Conservation (phyloP, 768 basidiomycete species). For the Tremella mesenterica region DNA sequence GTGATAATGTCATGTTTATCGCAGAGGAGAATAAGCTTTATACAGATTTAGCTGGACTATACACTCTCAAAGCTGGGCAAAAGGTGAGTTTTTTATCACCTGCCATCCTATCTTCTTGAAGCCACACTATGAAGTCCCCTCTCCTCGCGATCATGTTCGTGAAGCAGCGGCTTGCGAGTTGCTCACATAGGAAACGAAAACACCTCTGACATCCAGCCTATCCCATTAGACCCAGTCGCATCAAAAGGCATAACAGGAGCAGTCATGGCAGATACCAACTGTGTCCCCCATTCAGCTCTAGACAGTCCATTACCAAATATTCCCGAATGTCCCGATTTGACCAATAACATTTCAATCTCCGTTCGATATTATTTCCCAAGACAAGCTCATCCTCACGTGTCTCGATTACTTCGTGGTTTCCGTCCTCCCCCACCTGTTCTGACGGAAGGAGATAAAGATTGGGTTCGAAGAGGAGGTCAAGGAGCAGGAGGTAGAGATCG, state of each 20-base stretch:
- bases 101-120: background rate
- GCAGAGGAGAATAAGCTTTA: constrained; percentile 77
- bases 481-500: constrained; percentile 33
- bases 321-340: constrained; percentile 64
- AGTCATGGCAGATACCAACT: constrained; percentile 73
- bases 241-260: constrained; percentile 74
- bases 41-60: constrained; percentile 76
- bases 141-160: background rate
- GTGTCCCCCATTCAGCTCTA: constrained; percentile 85
- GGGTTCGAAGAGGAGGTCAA: constrained; percentile 50
- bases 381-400: constrained; percentile 76
- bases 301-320: constrained; percentile 58
- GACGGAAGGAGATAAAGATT: constrained; percentile 62
- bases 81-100: too few relatives aligned
- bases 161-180: too few relatives aligned
- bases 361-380: constrained; percentile 81
- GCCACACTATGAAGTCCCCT: background rate
- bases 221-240: constrained; percentile 58
- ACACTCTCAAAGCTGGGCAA: constrained; percentile 74
- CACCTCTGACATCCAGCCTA: constrained; percentile 54
- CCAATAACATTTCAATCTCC: constrained; percentile 77
- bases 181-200: background rate
- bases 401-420: constrained; percentile 67
- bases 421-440: constrained; percentile 56
- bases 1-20: constrained; percentile 72